Evolutionary conservation across 2,329 filamentous ascomycete genomes (phyloP).

Genomic region (Verticillium albo-atrum): DNA sequence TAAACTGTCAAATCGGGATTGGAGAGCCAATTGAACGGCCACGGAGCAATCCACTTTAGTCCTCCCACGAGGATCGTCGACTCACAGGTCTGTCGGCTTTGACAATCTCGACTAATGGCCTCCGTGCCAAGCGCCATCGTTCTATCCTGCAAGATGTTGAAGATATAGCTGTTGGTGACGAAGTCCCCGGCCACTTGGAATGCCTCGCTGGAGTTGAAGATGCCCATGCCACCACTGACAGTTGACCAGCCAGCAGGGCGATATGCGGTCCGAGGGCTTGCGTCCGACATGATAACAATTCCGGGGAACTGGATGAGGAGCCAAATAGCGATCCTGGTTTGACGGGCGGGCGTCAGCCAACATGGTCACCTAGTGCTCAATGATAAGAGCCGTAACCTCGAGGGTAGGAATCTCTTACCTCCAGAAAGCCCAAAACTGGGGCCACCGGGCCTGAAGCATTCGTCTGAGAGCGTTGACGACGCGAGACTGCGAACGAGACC

Average conservation of each 20-base stretch:
- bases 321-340: background rate
- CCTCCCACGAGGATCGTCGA: background rate
- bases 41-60: background rate
- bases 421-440: background rate
- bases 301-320: background rate
- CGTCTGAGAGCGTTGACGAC: background rate
- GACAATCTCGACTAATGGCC: background rate
- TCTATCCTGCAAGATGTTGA: background rate
- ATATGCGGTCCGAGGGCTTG: background rate
- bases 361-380: too few species aligned
- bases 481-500: background rate
- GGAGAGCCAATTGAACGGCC: background rate
- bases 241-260: background rate
- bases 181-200: background rate
- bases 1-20: background rate
- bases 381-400: too few species aligned
- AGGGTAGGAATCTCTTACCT: background rate
- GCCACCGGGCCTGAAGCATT: background rate
- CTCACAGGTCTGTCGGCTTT: background rate
- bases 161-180: background rate
- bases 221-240: background rate
- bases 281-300: background rate
- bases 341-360: background rate
- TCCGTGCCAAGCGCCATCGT: background rate
- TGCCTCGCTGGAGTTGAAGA: background rate